Base-by-base conservation (phyloP, 768 basidiomycete genomes). In the Tulasnella sp. region DNA sequence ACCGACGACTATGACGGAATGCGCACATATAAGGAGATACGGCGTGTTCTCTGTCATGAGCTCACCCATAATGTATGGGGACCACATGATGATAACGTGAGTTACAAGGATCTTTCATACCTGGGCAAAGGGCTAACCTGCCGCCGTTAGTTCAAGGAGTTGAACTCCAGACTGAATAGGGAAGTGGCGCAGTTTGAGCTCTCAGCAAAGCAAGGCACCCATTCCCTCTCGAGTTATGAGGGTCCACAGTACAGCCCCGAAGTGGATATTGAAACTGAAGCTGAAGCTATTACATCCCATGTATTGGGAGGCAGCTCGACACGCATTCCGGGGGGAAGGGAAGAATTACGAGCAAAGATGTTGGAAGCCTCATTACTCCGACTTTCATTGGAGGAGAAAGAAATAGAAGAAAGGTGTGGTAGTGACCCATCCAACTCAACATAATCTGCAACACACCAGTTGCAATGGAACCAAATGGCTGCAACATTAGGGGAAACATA, bases 1-100 rank as follows among this genome's bases (percentile, higher is more conserved):
- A 85, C 83, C 16, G 72, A 85, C 58, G 66, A 62, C 3, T 84
- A 83, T 58, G 81, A 83, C 54, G 84, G 83, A 8, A 83, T 85
- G 59, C 68, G 81, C 45, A 59, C 70, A 7, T 88, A 86, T 58
- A 66, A 63, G 13, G 78, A 83, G 1, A 69, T 81, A 20, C 69
- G 83, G 44, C 69, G 73, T 13, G 81, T 84, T 33, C 68, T 86
- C 3, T 85, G 82, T 58, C 84, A 88, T 61, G 84, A 86, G 60
- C 65, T 86, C 32, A 67, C 83, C 19, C 83, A 87, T 62, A 86
- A 84, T 58, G 72, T 81, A 0, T 82, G 77, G 75, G 68, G 74
- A 3, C 76, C 78, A 55, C 83, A 87, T 58, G 78, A 81, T 58
- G 71, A 84, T 45, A 75, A 83, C 55, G 84, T 83, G 55, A 60